Base-by-base conservation (phyloP, 805 yeast genomes). In the Yarrowia divulgata region DNA sequence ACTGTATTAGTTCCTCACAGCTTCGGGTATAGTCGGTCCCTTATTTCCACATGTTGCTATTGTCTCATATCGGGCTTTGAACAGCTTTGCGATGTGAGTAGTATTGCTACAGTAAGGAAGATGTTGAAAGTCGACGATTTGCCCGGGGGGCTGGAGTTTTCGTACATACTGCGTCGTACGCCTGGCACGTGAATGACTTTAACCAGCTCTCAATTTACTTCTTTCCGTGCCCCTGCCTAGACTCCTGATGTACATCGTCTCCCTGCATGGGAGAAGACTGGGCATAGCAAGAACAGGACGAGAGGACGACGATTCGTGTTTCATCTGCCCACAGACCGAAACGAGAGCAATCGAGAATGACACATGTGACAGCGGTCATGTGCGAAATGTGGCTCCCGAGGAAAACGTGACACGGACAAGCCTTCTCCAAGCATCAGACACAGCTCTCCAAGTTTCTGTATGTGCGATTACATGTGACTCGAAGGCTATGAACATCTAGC, bases 21-120 rank as follows among this genome's bases (percentile, higher is more conserved):
- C 29, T 23, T n/a, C n/a, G n/a, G n/a, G 29, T 23, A 23, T 23
- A 23, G 29, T 23, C 29, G 29, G 29, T 23, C 3, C 29, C 29
- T 23, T n/a, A 43, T 23, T 29, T 23, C n/a, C 19, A 32, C 57
- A 2, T 37, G n/a, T 54, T 54, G 58, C 58, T 54, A 54, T 8
- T 54, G 58, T 54, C 58, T 54, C 19, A 54, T 54, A 37, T 54
- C 58, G 58, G 55, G 55, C 55, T 49, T 49, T 48, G 10, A 16
- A 45, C 16, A 23, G 29, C 29, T 2, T 23, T 23, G 29, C 29
- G 29, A 23, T 23, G 16, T 18, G 23, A 39, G 40, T 2, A 10
- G 16, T 39, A 12, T 39, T 23, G 29, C 29, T 23, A 23, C 29
- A 23, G 29, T 23, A 23, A 23, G 29, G 29, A 2, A 23, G 29